A percentile compares a stretch with the other conserved stretches of the same genome.
Conservation (phyloP, 2,329 filamentous ascomycete species). For the Hymenoscyphus albidus region DNA sequence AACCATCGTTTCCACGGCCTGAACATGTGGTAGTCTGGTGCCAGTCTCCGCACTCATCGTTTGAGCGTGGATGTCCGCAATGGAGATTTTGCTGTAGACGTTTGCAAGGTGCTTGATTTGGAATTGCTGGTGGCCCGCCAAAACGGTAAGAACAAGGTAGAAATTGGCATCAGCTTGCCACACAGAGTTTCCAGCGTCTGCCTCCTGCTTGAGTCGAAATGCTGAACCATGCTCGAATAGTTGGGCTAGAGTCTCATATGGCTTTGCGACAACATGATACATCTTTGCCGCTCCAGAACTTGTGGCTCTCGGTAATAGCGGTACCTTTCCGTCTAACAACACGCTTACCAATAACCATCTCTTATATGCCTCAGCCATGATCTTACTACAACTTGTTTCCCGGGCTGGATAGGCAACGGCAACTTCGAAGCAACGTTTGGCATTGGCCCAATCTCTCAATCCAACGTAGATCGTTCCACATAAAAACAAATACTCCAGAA, state of each 20-base stretch:
- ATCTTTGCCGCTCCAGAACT: constrained; percentile 50
- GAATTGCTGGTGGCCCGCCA: constrained; percentile 69
- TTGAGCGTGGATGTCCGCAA: constrained; percentile 48
- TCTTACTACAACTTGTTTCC: constrained; percentile 61
- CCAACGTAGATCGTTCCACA: constrained; percentile 63
- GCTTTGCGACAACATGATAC: constrained; percentile 57
- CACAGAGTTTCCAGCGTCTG: constrained; percentile 52
- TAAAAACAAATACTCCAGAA: constrained; percentile 66
- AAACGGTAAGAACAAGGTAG: constrained; percentile 65
- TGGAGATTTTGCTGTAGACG: constrained; percentile 61
- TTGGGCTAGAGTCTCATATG: constrained; percentile 67
- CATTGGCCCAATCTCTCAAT: constrained; percentile 57
- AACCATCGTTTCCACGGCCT: constrained; percentile 46
- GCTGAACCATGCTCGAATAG: constrained; percentile 62
- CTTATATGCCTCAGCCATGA: constrained; percentile 88
- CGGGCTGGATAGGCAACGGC: constrained; percentile 64
- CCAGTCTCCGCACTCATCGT: constrained; percentile 55
- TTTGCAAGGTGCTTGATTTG: constrained; percentile 69
- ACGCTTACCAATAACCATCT: constrained; percentile 81
- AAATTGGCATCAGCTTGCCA: constrained; percentile 72
- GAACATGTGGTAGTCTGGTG: constrained; percentile 38
- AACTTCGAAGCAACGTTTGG: constrained; percentile 58
- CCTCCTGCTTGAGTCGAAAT: constrained; percentile 59
- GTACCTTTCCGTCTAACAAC: constrained; percentile 61
- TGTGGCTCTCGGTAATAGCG: constrained; percentile 53